Evolutionary conservation across 148 eudicot species (phyloP), one percentile per base, ranked within the genome.

Genomic region (Vaccinium vitisidaea): DNA sequence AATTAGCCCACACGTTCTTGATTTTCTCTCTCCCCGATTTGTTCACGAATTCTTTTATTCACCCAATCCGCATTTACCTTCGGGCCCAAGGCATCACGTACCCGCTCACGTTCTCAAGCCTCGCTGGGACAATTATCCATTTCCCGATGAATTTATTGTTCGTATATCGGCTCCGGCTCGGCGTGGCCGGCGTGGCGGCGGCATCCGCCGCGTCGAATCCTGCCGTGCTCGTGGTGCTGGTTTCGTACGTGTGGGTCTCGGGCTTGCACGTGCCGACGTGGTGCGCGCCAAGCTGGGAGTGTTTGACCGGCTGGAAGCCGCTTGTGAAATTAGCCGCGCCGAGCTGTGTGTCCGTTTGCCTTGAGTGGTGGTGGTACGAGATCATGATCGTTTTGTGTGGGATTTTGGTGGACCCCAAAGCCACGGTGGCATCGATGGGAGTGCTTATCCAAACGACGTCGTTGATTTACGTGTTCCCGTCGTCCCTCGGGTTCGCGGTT

Each of bases 341-440:
- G 49, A 95, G 97, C 85, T 95, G 98, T 46, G 88, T 90, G 0
- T 91, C 97, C 2, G 97, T 93, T 6, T 95, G 98, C 39, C 85
- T 93, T 10, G 98, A 94, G 88, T 94, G 98, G 98, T 94, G 98
- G 98, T 94, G 98, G 98, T 94, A 94, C 21, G 98, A 95, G 92
- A 92, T 95, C 89, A 95, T 95, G 97, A 95, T 93, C 27, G 92
- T 95, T 21, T 77, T 93, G 2, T 95, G 97, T 65, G 98, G 98
- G 43, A 90, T 93, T 0, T 43, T 95, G 0, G 93, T 77, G 85
- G 84, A 92, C 91, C 98, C 98, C 61, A 89, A 61, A 11, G 90
- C 94, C 85, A 89, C 94, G 4, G 95, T 95, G 58, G 98, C 95
- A 0, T 93, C 98, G 0, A 93, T 95, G 98, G 98, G 98, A 0